Evolutionary conservation across 306 rosid species (phyloP).

Genomic region (Heteromeles arbutifolia): DNA sequence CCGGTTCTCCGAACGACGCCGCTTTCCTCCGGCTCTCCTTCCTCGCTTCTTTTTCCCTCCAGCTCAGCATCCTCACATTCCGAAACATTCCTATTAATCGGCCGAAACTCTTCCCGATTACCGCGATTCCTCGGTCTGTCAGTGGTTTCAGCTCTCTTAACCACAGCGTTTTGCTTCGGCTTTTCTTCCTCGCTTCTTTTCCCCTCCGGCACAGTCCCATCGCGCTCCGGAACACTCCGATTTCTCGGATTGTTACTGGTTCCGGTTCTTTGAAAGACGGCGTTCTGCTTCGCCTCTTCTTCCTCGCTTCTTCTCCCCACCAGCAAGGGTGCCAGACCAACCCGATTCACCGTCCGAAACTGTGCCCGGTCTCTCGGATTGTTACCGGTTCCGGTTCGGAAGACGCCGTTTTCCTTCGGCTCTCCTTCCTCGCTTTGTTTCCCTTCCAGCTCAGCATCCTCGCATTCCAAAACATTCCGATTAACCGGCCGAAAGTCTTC

Average conservation of each 20-base stretch:
- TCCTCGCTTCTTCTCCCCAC: neutral
- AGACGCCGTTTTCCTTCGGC: neutral
- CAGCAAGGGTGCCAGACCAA: slow-evolving; percentile 7
- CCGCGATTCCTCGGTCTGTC: neutral
- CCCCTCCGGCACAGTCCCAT: neutral
- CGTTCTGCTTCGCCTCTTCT: too few species aligned
- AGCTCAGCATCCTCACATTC: neutral
- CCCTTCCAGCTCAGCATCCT: slow-evolving; percentile 4
- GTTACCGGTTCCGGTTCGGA: neutral
- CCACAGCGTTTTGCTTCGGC: neutral
- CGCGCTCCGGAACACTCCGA: neutral
- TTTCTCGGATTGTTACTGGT: neutral
- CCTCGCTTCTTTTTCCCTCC: neutral
- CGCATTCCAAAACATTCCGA: neutral
- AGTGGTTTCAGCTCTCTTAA: neutral
- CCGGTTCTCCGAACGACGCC: neutral
- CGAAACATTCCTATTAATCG: neutral
- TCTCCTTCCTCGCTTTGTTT: neutral
- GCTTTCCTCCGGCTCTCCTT: neutral
- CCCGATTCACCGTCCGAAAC: neutral
- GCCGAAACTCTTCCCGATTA: neutral
- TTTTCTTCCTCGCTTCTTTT: neutral
- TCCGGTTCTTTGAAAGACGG: too few species aligned
- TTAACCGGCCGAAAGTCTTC: neutral
- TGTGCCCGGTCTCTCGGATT: neutral